Percentiles rank a stretch among this genome's conserved stretches.
Evolutionary conservation across 345 rosid species (phyloP).

Genomic region (Dovyalis caffra): DNA sequence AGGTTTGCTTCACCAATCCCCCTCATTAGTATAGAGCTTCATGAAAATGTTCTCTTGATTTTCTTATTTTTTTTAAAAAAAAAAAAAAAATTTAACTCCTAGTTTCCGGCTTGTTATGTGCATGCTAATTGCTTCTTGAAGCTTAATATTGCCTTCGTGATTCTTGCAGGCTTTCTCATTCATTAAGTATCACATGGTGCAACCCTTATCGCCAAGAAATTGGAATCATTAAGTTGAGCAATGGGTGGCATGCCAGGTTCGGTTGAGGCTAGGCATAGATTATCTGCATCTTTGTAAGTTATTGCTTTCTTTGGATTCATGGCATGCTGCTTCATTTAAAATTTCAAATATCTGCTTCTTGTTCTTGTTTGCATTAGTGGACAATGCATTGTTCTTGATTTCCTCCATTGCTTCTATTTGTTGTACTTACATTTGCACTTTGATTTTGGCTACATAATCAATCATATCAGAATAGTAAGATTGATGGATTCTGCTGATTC

Average conservation of each 20-base stretch:
- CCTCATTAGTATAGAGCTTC: not conserved
- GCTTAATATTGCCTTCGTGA: not conserved
- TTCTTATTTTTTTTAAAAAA: not conserved
- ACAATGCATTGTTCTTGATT: not conserved
- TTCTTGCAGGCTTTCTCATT: not conserved
- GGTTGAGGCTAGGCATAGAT: conserved; percentile 42
- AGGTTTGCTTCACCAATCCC: conserved; percentile 1
- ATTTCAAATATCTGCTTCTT: not conserved
- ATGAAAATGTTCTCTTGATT: not conserved
- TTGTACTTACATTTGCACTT: not conserved
- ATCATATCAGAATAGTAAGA: not conserved
- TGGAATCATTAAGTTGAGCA: conserved; percentile 28
- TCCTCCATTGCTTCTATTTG: not conserved
- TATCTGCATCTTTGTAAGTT: conserved; percentile 47
- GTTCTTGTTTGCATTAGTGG: not conserved
- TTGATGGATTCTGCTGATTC: not conserved
- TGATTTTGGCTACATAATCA: not conserved
- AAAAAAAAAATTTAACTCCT: no score
- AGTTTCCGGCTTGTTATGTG: not conserved
- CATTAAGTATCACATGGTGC: conserved; percentile 6
- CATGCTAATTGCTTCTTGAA: not conserved
- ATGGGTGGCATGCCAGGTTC: conserved; percentile 33
- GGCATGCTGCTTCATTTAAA: no score
- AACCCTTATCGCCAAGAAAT: not conserved
- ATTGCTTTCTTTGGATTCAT: not conserved